Evolutionary conservation across 176 grass and related monocot species (phyloP).

Genomic region (Tillandsia leiboldiana): DNA sequence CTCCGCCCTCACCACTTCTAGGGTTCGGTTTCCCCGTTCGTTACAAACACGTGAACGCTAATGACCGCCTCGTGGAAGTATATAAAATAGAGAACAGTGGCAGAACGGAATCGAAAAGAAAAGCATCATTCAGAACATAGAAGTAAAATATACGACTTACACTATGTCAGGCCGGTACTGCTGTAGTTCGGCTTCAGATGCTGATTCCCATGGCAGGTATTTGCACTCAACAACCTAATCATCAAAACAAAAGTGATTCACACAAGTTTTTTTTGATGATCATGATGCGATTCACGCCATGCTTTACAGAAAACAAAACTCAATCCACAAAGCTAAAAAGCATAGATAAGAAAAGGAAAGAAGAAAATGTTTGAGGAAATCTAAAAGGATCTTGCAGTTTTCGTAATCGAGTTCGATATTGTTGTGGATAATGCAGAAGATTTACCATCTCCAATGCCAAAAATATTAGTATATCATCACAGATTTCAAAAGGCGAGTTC

Average conservation of each 20-base stretch:
- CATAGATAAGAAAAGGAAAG: background rate
- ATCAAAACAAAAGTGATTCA: background rate
- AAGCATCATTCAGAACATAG: conserved; percentile 1
- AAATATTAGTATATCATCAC: background rate
- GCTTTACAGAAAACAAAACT: too few species aligned
- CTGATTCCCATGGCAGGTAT: conserved; percentile 86
- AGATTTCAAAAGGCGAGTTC: background rate
- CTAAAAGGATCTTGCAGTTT: background rate
- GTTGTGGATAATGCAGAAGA: background rate
- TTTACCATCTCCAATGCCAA: background rate
- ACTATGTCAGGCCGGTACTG: conserved; percentile 44
- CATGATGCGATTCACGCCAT: too few species aligned
- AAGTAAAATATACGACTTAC: conserved; percentile 34
- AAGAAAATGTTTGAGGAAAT: background rate
- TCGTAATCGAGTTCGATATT: background rate
- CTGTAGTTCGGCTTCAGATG: conserved; percentile 36
- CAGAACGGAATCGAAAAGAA: conserved; percentile 8
- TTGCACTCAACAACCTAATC: conserved; percentile 70
- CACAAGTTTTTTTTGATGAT: background rate
- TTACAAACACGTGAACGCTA: too few species aligned
- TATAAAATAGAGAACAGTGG: too few species aligned
- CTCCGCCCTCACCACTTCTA: too few species aligned
- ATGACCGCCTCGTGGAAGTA: too few species aligned
- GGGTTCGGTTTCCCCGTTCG: too few species aligned
- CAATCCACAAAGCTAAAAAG: background rate